phyloP scores from a whole-genome alignment of 805 yeast species.

The Metschnikowia kofuensis region DNA sequence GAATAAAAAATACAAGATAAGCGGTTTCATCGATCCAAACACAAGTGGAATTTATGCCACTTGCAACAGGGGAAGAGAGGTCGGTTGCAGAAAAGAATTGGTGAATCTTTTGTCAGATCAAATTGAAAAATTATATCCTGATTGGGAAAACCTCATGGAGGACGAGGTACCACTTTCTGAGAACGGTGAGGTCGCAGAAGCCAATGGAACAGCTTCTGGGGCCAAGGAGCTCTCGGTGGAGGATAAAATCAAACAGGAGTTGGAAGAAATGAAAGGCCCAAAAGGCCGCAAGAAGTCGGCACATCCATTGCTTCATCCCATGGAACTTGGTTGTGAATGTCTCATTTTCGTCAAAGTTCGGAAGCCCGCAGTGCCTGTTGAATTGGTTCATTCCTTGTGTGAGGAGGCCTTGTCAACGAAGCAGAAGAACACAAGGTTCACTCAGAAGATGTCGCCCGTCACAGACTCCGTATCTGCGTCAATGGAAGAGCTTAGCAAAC shows the following conservation, averaged over 20 bases:
- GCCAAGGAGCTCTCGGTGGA: constrained; percentile 56
- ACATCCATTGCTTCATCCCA: constrained; percentile 45
- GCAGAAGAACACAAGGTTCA: constrained; percentile 61
- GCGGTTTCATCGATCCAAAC: constrained; percentile 71
- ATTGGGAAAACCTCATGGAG: constrained; percentile 17
- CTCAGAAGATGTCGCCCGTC: constrained; percentile 80
- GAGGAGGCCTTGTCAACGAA: constrained; percentile 51
- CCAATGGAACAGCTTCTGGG: constrained; percentile 5
- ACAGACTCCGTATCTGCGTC: constrained; percentile 71
- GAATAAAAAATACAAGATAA: constrained; percentile 45
- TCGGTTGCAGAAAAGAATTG: constrained; percentile 72
- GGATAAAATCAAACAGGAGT: constrained; percentile 68
- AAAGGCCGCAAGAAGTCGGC: constrained; percentile 38
- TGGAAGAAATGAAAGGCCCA: constrained; percentile 55
- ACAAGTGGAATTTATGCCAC: constrained; percentile 89
- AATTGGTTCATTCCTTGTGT: constrained; percentile 64
- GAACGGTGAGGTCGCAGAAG: constrained; percentile 25
- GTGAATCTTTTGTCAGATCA: constrained; percentile 49
- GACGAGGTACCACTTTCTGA: constrained; percentile 18
- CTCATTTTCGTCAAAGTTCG: constrained; percentile 80
- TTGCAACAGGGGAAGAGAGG: constrained; percentile 78
- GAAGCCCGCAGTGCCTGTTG: constrained; percentile 75
- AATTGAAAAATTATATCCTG: constrained; percentile 32
- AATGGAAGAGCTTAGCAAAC: constrained; percentile 59
- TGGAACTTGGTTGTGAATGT: constrained; percentile 75